phyloP scores from a whole-genome alignment of 2,329 filamentous ascomycete genomes.

The Cytospora piceicola region DNA sequence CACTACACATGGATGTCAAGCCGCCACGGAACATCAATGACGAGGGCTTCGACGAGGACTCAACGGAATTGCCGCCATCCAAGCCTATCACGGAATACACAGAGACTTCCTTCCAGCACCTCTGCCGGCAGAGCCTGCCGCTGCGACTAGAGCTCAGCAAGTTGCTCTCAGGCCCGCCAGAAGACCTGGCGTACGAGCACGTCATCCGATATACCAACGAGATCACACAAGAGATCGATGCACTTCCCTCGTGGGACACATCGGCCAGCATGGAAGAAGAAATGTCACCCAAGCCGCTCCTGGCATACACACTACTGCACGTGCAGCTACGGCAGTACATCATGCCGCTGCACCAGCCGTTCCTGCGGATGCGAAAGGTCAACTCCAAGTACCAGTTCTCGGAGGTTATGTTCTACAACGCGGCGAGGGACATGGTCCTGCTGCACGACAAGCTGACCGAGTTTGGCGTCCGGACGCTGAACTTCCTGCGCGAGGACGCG shows the following conservation, averaged over 20 bases:
- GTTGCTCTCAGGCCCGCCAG: constrained; percentile 57
- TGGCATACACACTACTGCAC: constrained; percentile 63
- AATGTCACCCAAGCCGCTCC: constrained; percentile 54
- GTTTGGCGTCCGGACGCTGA: constrained; percentile 61
- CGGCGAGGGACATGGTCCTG: constrained; percentile 64
- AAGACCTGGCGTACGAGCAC: constrained; percentile 63
- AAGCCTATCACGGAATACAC: constrained; percentile 59
- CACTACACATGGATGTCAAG: constrained; percentile 59
- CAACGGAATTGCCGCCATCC: constrained; percentile 54
- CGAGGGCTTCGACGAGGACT: constrained; percentile 59
- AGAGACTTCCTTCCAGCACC: constrained; percentile 61
- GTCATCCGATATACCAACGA: constrained; percentile 65
- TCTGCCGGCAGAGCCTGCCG: constrained; percentile 59
- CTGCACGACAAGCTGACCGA: constrained; percentile 64
- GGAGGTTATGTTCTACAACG: constrained; percentile 66
- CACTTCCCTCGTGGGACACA: constrained; percentile 60
- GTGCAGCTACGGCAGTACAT: constrained; percentile 66
- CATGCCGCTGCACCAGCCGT: constrained; percentile 64
- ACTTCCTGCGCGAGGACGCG: constrained; percentile 63
- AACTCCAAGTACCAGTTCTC: constrained; percentile 67
- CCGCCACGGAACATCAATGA: constrained; percentile 62
- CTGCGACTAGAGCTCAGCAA: constrained; percentile 62
- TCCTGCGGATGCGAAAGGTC: constrained; percentile 61
- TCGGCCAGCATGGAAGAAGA: constrained; percentile 42
- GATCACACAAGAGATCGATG: constrained; percentile 63